These are phyloP conservation scores for Citropsis articulata DNA, from an alignment of 345 rosid species.

Conservation along the genomic window DNA sequence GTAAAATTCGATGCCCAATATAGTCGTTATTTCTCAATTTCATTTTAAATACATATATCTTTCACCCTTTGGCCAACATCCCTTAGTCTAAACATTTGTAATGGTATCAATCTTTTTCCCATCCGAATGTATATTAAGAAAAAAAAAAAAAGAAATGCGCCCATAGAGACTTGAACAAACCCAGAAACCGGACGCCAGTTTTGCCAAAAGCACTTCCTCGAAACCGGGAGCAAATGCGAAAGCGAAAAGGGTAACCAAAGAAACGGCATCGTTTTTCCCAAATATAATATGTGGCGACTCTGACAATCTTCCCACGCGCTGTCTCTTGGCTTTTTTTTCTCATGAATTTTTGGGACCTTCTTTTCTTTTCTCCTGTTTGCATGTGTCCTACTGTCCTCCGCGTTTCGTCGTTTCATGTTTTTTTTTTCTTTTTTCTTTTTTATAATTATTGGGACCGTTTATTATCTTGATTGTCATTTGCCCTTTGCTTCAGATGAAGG, in stretches of 20 bases:
- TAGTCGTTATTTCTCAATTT: too few relatives aligned
- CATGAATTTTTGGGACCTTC: too few relatives aligned
- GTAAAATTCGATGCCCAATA: too few relatives aligned
- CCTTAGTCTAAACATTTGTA: too few relatives aligned
- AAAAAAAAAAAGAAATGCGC: neutral
- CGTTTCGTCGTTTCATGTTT: neutral
- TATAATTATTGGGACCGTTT: neutral
- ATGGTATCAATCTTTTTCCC: too few relatives aligned
- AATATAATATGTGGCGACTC: neutral
- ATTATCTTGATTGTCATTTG: neutral
- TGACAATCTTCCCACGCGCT: neutral
- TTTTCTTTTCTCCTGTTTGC: too few relatives aligned
- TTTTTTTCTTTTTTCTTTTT: too few relatives aligned
- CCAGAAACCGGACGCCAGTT: slow-evolving; percentile 6
- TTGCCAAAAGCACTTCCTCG: slow-evolving; percentile 1
- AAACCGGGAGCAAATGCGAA: slow-evolving; percentile 8
- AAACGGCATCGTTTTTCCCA: neutral
- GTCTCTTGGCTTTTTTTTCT: neutral
- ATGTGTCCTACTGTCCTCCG: neutral
- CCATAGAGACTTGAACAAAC: slow-evolving; percentile 4
- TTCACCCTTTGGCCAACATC: too few relatives aligned
- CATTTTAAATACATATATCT: too few relatives aligned
- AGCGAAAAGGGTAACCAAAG: too few relatives aligned
- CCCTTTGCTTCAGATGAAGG: neutral
- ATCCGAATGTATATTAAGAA: too few relatives aligned